Conservation (phyloP, 768 basidiomycete genomes). For the Mycena leptocephala region DNA sequence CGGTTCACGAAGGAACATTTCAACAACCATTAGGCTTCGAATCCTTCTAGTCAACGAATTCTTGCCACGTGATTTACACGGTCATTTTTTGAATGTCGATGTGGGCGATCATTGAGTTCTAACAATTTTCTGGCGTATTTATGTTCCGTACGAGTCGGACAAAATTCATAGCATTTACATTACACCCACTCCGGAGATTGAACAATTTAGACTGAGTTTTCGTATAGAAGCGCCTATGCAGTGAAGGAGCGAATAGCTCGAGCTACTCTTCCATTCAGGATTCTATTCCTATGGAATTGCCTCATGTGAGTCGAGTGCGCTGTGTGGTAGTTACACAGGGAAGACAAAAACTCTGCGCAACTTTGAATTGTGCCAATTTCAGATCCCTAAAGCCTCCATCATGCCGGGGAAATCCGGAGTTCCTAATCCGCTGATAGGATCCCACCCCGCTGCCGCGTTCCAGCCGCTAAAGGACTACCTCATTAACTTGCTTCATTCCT, state of each 20-base stretch:
- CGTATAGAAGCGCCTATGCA: not conserved
- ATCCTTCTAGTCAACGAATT: not conserved
- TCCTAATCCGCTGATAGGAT: constrained; percentile 18
- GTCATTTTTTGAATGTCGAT: not conserved
- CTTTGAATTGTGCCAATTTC: constrained; percentile 16
- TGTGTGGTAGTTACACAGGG: constrained; percentile 3
- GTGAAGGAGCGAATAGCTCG: not conserved
- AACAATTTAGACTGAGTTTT: no score
- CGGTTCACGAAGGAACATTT: not conserved
- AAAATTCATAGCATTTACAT: not conserved
- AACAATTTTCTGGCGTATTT: not conserved
- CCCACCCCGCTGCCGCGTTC: constrained; percentile 11
- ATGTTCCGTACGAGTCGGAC: not conserved
- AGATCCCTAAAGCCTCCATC: constrained; percentile 21
- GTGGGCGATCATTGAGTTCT: not conserved
- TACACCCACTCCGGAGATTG: not conserved
- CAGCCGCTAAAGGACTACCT: constrained; percentile 4
- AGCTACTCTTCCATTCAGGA: constrained; percentile 4
- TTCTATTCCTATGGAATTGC: not conserved
- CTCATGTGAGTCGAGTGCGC: not conserved
- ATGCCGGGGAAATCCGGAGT: constrained; percentile 23
- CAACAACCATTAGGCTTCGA: not conserved
- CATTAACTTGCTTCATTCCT: not conserved
- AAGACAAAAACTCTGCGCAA: not conserved
- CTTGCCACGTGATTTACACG: not conserved